A percentile compares a stretch with the other conserved stretches of the same genome.
These are phyloP conservation scores for Diplocarpon mali DNA, from an alignment of 2,329 filamentous ascomycete species.

Conservation along the genomic window DNA sequence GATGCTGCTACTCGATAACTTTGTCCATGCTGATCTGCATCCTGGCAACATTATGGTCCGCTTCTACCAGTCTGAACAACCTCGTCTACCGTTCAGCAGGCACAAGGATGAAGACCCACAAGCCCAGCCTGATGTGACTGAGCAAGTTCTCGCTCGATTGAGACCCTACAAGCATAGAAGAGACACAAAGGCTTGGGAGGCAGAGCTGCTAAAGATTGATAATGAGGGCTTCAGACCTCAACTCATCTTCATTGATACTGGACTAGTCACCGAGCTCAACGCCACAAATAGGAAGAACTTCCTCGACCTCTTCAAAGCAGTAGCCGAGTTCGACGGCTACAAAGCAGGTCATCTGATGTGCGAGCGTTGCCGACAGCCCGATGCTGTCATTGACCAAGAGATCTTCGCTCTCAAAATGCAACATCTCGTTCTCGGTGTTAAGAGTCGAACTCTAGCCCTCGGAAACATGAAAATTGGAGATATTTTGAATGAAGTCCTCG, in stretches of 20 bases:
- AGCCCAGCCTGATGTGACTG: slow-evolving; percentile 64
- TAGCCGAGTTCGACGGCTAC: slow-evolving; percentile 95
- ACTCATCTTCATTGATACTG: slow-evolving; percentile 94
- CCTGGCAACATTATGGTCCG: slow-evolving; percentile 99
- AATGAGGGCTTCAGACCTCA: slow-evolving; percentile 84
- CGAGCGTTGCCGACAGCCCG: slow-evolving; percentile 83
- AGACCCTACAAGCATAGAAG: slow-evolving; percentile 55
- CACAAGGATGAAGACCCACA: slow-evolving; percentile 29
- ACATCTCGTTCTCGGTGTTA: slow-evolving; percentile 83
- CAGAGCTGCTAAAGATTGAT: slow-evolving; percentile 66
- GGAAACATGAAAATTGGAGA: slow-evolving; percentile 96
- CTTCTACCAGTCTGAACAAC: slow-evolving; percentile 75
- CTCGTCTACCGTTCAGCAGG: slow-evolving; percentile 47
- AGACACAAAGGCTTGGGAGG: slow-evolving; percentile 59
- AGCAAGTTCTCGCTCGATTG: slow-evolving; percentile 71
- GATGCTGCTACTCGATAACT: slow-evolving; percentile 96
- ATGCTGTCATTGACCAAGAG: slow-evolving; percentile 78
- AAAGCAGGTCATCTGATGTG: slow-evolving; percentile 94
- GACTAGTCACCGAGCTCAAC: slow-evolving; percentile 89
- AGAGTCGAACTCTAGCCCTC: slow-evolving; percentile 79
- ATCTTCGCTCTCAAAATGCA: slow-evolving; percentile 96
- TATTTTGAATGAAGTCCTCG: slow-evolving; percentile 78
- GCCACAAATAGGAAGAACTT: slow-evolving; percentile 80
- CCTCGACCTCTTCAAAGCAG: slow-evolving; percentile 85
- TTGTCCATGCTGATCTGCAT: slow-evolving; percentile 91